Percentiles rank a stretch among this genome's conserved stretches.
phyloP scores from a whole-genome alignment of 352 stramenopile genomes.

The Phytopythium ostracodes region DNA sequence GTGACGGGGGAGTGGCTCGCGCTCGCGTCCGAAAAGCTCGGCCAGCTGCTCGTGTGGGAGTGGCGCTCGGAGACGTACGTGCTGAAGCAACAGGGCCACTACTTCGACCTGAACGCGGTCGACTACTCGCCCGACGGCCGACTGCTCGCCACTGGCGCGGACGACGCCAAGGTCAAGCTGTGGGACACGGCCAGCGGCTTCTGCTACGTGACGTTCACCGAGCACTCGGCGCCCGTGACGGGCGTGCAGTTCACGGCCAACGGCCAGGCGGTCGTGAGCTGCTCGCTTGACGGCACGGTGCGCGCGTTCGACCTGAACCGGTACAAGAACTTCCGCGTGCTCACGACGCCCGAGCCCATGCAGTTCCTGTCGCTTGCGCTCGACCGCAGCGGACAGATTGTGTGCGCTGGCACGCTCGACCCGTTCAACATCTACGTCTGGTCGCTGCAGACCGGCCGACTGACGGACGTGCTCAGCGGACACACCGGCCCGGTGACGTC shows the following conservation, averaged over 20 bases:
- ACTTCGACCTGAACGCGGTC: slow-evolving; percentile 96
- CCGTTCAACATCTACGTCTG: slow-evolving; percentile 98
- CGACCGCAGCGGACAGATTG: slow-evolving; percentile 96
- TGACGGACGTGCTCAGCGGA: slow-evolving; percentile 97
- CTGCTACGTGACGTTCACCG: slow-evolving; percentile 98
- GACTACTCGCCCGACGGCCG: slow-evolving; percentile 97
- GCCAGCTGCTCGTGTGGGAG: slow-evolving; percentile 99
- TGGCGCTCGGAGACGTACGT: slow-evolving; percentile 99
- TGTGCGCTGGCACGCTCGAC: slow-evolving; percentile 93
- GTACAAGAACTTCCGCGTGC: slow-evolving; percentile 98
- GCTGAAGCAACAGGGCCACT: slow-evolving; percentile 99
- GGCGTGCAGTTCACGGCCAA: slow-evolving; percentile 93
- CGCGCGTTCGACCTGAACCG: slow-evolving; percentile 98
- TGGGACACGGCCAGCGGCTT: slow-evolving; percentile 98
- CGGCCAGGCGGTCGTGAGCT: slow-evolving; percentile 92
- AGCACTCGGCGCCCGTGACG: slow-evolving; percentile 96
- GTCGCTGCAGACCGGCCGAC: slow-evolving; percentile 94
- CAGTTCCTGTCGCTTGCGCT: slow-evolving; percentile 98
- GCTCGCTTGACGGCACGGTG: slow-evolving; percentile 98
- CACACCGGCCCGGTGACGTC: slow-evolving; percentile 96
- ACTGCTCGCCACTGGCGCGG: slow-evolving; percentile 95
- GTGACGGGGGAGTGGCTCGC: slow-evolving; percentile 97
- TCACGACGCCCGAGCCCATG: slow-evolving; percentile 95
- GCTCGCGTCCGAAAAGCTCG: slow-evolving; percentile 95
- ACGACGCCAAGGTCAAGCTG: slow-evolving; percentile 98